These are phyloP conservation scores for Quercus gilva DNA, from an alignment of 306 rosid species.

Conservation along the genomic window DNA sequence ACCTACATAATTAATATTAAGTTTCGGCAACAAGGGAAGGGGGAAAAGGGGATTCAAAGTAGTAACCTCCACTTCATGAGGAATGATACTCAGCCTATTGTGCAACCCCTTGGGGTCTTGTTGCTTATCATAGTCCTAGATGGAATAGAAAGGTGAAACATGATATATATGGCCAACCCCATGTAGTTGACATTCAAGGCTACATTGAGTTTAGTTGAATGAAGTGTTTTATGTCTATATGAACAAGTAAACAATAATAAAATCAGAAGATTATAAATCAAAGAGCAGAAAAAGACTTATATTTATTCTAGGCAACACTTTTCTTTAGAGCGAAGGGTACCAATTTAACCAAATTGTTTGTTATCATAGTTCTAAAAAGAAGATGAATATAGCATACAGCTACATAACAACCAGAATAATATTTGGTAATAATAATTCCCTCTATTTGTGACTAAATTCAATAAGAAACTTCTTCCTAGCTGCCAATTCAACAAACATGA, in stretches of 20 bases:
- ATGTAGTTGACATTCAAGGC: background rate
- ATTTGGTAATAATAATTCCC: background rate
- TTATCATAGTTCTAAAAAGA: background rate
- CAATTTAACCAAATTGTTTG: background rate
- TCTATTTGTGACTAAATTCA: background rate
- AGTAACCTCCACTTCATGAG: no score
- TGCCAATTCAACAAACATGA: background rate
- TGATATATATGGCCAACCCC: background rate
- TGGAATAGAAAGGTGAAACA: constrained; percentile 3
- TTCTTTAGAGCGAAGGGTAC: background rate
- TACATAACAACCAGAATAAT: constrained; percentile 4
- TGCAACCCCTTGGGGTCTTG: no score
- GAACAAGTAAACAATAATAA: background rate
- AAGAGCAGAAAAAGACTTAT: background rate
- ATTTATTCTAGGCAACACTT: background rate
- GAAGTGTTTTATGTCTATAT: background rate
- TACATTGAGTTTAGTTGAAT: background rate
- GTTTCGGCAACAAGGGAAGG: no score
- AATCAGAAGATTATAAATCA: constrained; percentile 8
- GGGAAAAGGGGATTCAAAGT: no score
- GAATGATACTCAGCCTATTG: no score
- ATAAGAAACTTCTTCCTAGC: background rate
- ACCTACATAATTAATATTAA: no score
- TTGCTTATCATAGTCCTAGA: background rate
- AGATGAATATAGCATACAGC: background rate